Conservation (phyloP, 257 asterid species). For the Solanum infundibuliforme region DNA sequence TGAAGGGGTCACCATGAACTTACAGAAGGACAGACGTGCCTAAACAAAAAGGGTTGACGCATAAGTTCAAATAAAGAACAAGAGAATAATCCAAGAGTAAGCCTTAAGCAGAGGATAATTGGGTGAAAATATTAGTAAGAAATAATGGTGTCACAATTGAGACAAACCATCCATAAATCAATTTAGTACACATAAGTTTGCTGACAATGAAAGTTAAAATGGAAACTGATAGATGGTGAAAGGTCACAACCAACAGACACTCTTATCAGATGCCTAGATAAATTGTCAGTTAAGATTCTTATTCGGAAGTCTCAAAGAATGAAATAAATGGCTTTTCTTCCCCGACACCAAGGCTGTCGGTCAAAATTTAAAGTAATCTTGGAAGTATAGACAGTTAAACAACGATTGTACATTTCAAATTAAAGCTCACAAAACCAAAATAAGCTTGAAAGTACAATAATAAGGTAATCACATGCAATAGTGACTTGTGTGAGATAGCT, state of each 20-base stretch:
- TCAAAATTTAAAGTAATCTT: background rate
- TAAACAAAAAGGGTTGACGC: conserved; percentile 5
- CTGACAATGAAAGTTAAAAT: background rate
- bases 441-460: background rate
- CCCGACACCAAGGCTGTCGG: background rate
- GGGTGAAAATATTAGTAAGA: background rate
- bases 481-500: background rate
- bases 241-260: background rate
- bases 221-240: background rate
- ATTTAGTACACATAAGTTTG: background rate
- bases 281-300: background rate
- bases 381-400: background rate
- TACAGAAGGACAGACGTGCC: conserved; percentile 99
- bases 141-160: background rate
- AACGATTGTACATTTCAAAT: background rate
- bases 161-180: background rate
- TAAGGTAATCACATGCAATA: background rate
- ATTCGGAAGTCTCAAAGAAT: background rate
- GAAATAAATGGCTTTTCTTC: background rate
- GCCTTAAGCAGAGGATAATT: background rate
- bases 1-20: conserved; percentile 97
- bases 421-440: background rate
- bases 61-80: background rate
- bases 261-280: background rate
- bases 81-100: background rate